A percentile compares a stretch with the other conserved stretches of the same genome.
phyloP scores from a whole-genome alignment of 2,329 filamentous ascomycete genomes.

The Alternaria sp. region DNA sequence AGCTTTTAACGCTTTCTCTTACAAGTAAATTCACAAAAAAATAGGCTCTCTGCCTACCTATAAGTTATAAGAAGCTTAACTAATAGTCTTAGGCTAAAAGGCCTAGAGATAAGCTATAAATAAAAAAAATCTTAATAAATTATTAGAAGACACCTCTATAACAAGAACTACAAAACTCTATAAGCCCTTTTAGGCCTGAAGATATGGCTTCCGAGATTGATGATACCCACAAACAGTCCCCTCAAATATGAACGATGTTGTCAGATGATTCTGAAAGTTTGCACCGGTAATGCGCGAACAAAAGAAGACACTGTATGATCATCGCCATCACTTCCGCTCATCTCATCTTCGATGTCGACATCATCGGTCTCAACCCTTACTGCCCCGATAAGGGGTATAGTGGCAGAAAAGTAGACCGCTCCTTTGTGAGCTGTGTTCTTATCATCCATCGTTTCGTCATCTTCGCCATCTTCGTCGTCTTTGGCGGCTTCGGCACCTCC shows the following conservation, averaged over 20 bases:
- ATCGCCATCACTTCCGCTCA: background rate
- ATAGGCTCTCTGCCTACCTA: too few relatives aligned
- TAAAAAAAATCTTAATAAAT: too few relatives aligned
- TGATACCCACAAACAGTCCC: fast-evolving
- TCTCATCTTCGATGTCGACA: background rate
- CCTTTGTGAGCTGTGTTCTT: background rate
- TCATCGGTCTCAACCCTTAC: background rate
- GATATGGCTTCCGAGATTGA: background rate
- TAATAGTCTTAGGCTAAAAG: too few relatives aligned
- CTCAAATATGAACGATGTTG: background rate
- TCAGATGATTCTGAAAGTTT: background rate
- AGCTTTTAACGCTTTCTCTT: too few relatives aligned
- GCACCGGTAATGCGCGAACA: background rate
- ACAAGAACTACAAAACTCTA: too few relatives aligned
- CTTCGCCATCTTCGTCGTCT: too few relatives aligned
- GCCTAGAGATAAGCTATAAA: too few relatives aligned
- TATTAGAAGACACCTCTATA: too few relatives aligned
- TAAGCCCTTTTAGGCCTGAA: too few relatives aligned
- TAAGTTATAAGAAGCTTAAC: too few relatives aligned
- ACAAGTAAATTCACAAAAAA: too few relatives aligned
- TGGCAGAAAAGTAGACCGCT: background rate
- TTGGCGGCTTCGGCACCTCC: background rate
- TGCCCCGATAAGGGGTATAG: fast-evolving
- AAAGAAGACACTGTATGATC: background rate
- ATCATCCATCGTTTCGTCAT: background rate